phyloP scores from a whole-genome alignment of 768 basidiomycete species.

The Psilocybe sp. region DNA sequence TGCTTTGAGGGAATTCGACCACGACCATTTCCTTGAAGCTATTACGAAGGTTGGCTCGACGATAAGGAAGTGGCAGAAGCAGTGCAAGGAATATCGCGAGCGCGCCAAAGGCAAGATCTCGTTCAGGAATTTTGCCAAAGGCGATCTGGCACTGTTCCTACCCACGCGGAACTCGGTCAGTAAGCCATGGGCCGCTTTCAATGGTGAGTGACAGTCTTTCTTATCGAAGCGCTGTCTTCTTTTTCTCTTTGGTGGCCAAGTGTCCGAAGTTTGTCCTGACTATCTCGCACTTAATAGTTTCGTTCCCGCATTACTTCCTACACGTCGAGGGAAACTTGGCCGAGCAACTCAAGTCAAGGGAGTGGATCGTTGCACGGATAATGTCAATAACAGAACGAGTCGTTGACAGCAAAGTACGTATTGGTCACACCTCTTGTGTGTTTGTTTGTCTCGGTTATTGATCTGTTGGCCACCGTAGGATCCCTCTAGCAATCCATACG shows the following conservation, averaged over 20 bases:
- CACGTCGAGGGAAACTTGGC: conserved; percentile 82
- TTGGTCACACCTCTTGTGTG: background rate
- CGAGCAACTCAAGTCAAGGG: conserved; percentile 85
- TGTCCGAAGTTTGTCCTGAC: conserved; percentile 36
- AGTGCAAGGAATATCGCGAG: conserved; percentile 93
- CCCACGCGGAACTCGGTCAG: conserved; percentile 93
- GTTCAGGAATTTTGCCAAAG: conserved; percentile 92
- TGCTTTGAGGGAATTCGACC: conserved; percentile 69
- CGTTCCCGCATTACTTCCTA: conserved; percentile 97
- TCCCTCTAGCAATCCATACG: conserved; percentile 84
- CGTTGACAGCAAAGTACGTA: conserved; percentile 67
- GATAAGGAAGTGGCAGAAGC: conserved; percentile 95
- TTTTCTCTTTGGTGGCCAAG: conserved; percentile 10
- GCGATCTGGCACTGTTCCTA: conserved; percentile 92
- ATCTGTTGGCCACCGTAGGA: conserved; percentile 53
- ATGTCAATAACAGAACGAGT: conserved; percentile 85
- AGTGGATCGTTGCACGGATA: conserved; percentile 95
- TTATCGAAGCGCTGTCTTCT: background rate
- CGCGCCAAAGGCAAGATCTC: conserved; percentile 96
- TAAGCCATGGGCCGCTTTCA: conserved; percentile 98
- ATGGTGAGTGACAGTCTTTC: conserved; percentile 53
- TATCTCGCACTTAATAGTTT: conserved; percentile 51
- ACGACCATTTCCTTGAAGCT: conserved; percentile 82
- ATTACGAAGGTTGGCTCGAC: conserved; percentile 80
- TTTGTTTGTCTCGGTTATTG: conserved; percentile 7